Conservation (phyloP, 805 yeast species). For the Metschnikowia reukaufii region DNA sequence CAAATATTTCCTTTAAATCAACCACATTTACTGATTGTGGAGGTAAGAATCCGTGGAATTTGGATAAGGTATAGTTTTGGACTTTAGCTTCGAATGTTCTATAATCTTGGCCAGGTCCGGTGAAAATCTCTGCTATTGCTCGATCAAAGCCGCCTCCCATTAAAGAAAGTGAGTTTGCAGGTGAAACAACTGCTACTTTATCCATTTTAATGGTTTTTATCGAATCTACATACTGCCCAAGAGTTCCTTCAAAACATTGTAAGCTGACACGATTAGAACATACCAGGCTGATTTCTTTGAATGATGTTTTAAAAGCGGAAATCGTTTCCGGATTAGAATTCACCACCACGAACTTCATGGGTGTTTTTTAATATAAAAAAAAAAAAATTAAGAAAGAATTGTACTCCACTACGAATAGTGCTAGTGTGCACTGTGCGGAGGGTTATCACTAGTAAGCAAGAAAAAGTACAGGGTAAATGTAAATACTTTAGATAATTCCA, state of each 20-base stretch:
- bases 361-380: not conserved
- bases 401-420: too few species aligned
- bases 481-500: too few species aligned
- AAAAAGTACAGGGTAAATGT: too few species aligned
- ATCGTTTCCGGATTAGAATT: constrained; percentile 5
- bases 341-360: constrained; percentile 13
- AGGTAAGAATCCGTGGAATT: constrained; percentile 22
- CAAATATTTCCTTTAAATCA: constrained; percentile 13
- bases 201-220: not conserved
- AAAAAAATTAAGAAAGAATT: too few species aligned
- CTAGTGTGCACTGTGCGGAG: too few species aligned
- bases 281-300: not conserved
- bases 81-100: constrained; percentile 17
- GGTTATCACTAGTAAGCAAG: too few species aligned
- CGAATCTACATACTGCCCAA: not conserved
- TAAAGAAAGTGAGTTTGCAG: constrained; percentile 26
- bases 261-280: not conserved
- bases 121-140: constrained; percentile 18
- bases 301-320: not conserved
- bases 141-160: constrained; percentile 34
- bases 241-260: constrained; percentile 5
- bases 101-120: constrained; percentile 10
- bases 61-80: constrained; percentile 19
- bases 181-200: constrained; percentile 22
- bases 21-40: constrained; percentile 17